Conservation (phyloP, 106 monocot genomes). For the Narthecium ossifragum region DNA sequence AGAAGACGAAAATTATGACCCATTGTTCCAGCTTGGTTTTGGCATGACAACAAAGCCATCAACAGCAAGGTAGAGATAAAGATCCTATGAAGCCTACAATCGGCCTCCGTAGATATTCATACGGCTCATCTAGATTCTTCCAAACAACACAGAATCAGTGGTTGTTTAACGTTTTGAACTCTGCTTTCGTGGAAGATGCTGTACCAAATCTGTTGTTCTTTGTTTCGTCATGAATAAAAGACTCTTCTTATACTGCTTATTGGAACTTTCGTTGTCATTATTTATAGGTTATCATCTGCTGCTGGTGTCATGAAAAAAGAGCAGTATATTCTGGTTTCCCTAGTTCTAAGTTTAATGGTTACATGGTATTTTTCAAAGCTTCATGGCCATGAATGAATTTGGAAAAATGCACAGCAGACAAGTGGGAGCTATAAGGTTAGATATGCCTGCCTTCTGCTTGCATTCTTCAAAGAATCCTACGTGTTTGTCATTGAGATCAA, state of each 20-base stretch:
- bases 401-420: background rate
- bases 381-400: background rate
- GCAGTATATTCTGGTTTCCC: background rate
- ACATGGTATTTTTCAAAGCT: background rate
- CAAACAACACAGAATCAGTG: background rate
- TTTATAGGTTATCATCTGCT: background rate
- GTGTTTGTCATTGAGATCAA: background rate
- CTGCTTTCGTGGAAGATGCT: background rate
- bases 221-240: background rate
- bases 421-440: background rate
- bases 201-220: background rate
- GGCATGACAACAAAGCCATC: slow-evolving; percentile 34
- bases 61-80: background rate
- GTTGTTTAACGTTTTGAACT: background rate
- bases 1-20: slow-evolving; percentile 45
- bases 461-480: background rate
- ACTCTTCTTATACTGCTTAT: background rate
- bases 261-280: background rate
- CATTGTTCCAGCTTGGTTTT: slow-evolving; percentile 39
- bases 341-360: background rate
- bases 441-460: background rate
- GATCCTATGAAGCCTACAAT: background rate
- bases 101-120: background rate
- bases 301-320: background rate
- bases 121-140: background rate